These are phyloP conservation scores for Chrysophaeum taylorii DNA, from an alignment of 352 stramenopile species.

Conservation along the genomic window DNA sequence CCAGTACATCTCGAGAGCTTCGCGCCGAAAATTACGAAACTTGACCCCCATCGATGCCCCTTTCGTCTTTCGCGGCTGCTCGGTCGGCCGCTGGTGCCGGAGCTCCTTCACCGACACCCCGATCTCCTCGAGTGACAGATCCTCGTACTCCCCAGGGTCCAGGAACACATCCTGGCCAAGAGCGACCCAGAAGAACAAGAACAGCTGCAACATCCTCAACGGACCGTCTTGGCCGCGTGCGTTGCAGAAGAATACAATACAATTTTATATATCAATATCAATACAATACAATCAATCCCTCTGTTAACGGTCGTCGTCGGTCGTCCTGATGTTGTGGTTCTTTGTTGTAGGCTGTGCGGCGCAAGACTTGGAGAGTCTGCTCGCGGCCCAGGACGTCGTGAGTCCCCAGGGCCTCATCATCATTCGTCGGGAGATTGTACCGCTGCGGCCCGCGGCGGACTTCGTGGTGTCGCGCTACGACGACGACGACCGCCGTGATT, in stretches of 20 bases:
- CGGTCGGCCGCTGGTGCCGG: neutral
- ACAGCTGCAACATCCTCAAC: no score
- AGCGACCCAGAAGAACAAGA: no score
- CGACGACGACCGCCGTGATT: neutral
- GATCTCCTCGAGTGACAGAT: neutral
- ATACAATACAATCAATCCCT: no score
- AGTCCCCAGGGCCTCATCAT: neutral
- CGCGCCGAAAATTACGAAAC: conserved; percentile 20
- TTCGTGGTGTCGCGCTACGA: neutral
- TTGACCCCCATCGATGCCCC: conserved; percentile 21
- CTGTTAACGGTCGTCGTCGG: no score
- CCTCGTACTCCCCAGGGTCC: neutral
- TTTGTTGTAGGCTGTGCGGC: neutral
- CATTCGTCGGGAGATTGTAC: neutral
- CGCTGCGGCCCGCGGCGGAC: neutral
- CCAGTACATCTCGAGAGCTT: conserved; percentile 19
- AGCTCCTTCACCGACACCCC: neutral
- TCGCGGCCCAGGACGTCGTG: neutral
- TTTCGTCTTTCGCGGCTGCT: neutral
- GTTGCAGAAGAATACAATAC: no score
- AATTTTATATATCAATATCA: no score
- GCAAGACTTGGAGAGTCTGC: neutral
- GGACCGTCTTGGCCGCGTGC: no score
- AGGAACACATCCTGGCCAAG: neutral
- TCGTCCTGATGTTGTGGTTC: no score